These are phyloP conservation scores for Leishmania lainsoni DNA, from an alignment of 208 protist genomes.

Conservation along the genomic window DNA sequence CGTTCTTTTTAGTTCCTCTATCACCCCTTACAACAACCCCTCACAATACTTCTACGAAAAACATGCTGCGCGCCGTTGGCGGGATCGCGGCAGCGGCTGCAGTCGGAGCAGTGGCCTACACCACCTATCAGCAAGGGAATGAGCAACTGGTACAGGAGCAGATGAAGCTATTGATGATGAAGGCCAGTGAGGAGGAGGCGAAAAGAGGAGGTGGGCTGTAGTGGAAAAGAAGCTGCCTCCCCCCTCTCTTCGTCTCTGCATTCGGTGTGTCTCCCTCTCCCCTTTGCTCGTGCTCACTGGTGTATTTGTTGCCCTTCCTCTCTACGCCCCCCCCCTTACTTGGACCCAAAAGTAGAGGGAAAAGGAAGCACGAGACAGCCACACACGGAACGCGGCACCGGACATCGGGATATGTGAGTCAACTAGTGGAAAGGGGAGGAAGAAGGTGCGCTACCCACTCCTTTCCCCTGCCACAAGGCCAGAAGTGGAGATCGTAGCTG, in stretches of 20 bases:
- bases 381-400: not conserved
- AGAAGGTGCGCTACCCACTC: not conserved
- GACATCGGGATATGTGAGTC: not conserved
- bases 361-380: not conserved
- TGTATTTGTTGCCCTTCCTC: not conserved
- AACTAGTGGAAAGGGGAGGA: not conserved
- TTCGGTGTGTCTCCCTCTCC: not conserved
- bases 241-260: not conserved
- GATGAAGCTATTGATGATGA: constrained; percentile 29
- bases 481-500: not conserved
- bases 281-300: not conserved
- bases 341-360: not conserved
- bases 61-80: constrained; percentile 22
- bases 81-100: constrained; percentile 28
- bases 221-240: not conserved
- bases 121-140: constrained; percentile 34
- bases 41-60: not conserved
- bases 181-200: not conserved
- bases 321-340: not conserved
- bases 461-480: not conserved
- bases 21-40: not conserved
- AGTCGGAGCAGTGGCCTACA: constrained; percentile 30
- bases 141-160: constrained; percentile 40
- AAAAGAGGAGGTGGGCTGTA: not conserved
- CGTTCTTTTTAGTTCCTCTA: not conserved